Percentiles rank a stretch among this genome's conserved stretches.
These are phyloP conservation scores for Chlorella sorokiniana DNA, from an alignment of 139 green algal species.

Conservation along the genomic window DNA sequence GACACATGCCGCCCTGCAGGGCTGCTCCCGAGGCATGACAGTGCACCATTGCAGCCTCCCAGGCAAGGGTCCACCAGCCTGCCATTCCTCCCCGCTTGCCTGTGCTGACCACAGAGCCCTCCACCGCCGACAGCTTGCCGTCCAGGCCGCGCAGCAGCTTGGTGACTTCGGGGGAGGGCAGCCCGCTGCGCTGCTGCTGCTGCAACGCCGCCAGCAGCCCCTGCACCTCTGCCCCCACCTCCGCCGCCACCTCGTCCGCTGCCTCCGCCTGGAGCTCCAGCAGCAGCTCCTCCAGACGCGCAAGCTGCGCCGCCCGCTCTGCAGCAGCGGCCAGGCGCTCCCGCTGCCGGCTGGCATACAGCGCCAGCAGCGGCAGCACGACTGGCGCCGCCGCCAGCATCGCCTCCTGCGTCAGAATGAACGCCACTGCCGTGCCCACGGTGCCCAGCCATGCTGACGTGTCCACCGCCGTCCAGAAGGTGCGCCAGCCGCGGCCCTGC, in stretches of 20 bases:
- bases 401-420: conserved; percentile 54
- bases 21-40: too few relatives aligned
- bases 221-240: conserved; percentile 38
- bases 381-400: conserved; percentile 44
- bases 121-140: conserved; percentile 51
- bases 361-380: conserved; percentile 50
- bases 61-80: background rate
- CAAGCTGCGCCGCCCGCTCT: background rate
- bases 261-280: conserved; percentile 26
- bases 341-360: conserved; percentile 49
- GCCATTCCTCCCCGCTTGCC: conserved; percentile 26
- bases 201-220: conserved; percentile 19
- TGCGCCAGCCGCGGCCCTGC: conserved; percentile 23
- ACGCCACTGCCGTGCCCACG: conserved; percentile 47
- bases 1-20: too few relatives aligned
- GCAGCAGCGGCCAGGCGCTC: conserved; percentile 20
- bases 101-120: conserved; percentile 49
- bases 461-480: conserved; percentile 52
- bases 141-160: conserved; percentile 43
- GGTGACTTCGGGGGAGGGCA: background rate
- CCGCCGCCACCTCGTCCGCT: conserved; percentile 27
- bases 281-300: conserved; percentile 32
- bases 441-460: conserved; percentile 49
- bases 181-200: conserved; percentile 2
- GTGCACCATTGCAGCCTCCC: background rate